These are phyloP conservation scores for Henckelia pumila DNA, from an alignment of 257 asterid genomes.

Conservation along the genomic window DNA sequence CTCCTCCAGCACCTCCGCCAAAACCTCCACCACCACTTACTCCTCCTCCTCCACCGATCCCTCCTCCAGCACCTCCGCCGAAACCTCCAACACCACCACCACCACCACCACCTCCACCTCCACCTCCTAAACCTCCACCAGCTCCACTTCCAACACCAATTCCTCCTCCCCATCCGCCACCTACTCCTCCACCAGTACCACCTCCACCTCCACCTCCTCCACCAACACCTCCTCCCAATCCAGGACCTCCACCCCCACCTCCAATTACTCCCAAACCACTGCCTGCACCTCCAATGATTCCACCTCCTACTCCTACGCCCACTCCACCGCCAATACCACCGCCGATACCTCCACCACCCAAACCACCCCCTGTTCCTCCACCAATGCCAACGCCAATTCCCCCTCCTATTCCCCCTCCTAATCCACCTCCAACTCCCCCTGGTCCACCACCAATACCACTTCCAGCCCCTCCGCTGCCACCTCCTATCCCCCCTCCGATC, in stretches of 20 bases:
- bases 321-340: background rate
- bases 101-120: background rate
- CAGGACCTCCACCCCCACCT: slow-evolving; percentile 15
- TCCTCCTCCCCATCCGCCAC: slow-evolving; percentile 14
- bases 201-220: slow-evolving; percentile 28
- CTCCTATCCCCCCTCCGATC: slow-evolving; percentile 14
- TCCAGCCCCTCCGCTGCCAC: slow-evolving; percentile 18
- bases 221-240: slow-evolving; percentile 19
- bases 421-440: slow-evolving; percentile 26
- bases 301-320: slow-evolving; percentile 16
- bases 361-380: slow-evolving; percentile 4
- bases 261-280: slow-evolving; percentile 10
- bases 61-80: slow-evolving; percentile 9
- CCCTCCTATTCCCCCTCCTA: slow-evolving; percentile 5
- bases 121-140: slow-evolving; percentile 10
- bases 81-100: background rate
- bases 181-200: slow-evolving; percentile 24
- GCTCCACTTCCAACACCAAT: background rate
- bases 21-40: slow-evolving; percentile 9
- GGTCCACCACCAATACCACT: background rate
- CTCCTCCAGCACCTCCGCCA: slow-evolving; percentile 4
- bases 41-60: background rate
- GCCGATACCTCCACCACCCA: slow-evolving; percentile 17
- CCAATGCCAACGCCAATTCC: background rate
- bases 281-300: slow-evolving; percentile 16